Evolutionary conservation across 2,329 filamentous ascomycete genomes (phyloP), one percentile per base, ranked within the genome.

Genomic region (Hyphodiscus sp.): DNA sequence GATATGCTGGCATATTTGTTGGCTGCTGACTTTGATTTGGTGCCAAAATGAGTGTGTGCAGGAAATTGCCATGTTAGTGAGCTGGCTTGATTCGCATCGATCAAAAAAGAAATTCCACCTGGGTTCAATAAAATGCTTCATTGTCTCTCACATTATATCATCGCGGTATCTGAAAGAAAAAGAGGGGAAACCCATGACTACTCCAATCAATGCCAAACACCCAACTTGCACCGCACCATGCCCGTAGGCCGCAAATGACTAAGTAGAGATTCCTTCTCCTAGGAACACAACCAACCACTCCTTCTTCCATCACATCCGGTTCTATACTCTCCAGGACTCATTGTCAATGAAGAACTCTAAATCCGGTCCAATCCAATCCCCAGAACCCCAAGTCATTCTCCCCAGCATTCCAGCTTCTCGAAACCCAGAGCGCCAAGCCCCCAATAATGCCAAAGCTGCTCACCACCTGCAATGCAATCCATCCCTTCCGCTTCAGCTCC

Each of bases 371-470:
- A 60, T 48, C 63, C 60, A 65, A 19, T 61, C 63, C 44, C 55
- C 59, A 8, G 56, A 44, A 26, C 26, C 23, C 57, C 42, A 53
- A 55, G 19, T 50, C 45, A 20, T 47, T 49, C 4, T 57, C 38
- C 52, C 50, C 18, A 38, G 11, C 33, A 13, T 60, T 56, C 46
- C 58, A 59, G 18, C 52, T 56, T 1, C 53, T 71, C 18, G 73
- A 71, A 49, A 85, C 66, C 80, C 81, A 88, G 47, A 87, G 74
- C 20, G 83, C 80, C 38, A 92, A 67, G 15, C 87, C 88, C 2
- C 89, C 87, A 2, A 95, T 68, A 26, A 94, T 73, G 0, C 90
- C 85, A 50, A 91, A 75, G 49, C 87, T 83, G 15, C 89, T 87
- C 20, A 91, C 70, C 6, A 95, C 74, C 67, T 91, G 87, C 41